These are phyloP conservation scores for Sphaerulina populicola DNA, from an alignment of 2,329 filamentous ascomycete genomes.

Conservation along the genomic window DNA sequence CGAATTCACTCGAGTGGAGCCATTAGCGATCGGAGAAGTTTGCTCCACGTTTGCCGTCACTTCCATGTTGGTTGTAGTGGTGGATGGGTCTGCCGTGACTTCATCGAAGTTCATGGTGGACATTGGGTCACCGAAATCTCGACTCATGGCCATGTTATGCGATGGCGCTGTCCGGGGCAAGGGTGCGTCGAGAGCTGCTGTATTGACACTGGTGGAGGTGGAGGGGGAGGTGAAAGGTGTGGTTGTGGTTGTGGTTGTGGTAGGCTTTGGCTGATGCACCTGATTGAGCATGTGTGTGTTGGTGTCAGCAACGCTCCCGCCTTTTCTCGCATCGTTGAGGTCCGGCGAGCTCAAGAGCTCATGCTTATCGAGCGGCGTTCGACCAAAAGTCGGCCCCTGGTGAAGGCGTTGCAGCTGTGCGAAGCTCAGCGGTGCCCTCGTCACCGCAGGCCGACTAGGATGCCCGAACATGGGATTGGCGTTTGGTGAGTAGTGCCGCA, in stretches of 20 bases:
- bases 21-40: not conserved
- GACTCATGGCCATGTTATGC: constrained; percentile 8
- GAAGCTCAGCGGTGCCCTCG: constrained; percentile 29
- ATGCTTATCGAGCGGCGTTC: constrained; percentile 30
- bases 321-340: constrained; percentile 16
- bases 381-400: constrained; percentile 28
- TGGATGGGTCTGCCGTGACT: constrained; percentile 4
- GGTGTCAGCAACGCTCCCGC: constrained; percentile 14
- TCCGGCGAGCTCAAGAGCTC: constrained; percentile 29
- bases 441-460: constrained; percentile 24
- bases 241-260: constrained; percentile 1
- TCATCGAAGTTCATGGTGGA: constrained; percentile 16
- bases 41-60: constrained; percentile 6
- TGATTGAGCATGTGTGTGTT: constrained; percentile 11
- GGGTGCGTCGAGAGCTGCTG: constrained; percentile 10
- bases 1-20: constrained; percentile 19
- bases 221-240: not conserved
- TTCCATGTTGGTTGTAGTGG: not conserved
- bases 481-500: constrained; percentile 29
- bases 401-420: constrained; percentile 31
- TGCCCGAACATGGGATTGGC: constrained; percentile 31
- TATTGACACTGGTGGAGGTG: not conserved
- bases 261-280: constrained; percentile 1
- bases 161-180: not conserved
- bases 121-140: constrained; percentile 11